These are phyloP conservation scores for Neurospora crassa DNA, from an alignment of 2,329 filamentous ascomycete species.

Conservation along the genomic window DNA sequence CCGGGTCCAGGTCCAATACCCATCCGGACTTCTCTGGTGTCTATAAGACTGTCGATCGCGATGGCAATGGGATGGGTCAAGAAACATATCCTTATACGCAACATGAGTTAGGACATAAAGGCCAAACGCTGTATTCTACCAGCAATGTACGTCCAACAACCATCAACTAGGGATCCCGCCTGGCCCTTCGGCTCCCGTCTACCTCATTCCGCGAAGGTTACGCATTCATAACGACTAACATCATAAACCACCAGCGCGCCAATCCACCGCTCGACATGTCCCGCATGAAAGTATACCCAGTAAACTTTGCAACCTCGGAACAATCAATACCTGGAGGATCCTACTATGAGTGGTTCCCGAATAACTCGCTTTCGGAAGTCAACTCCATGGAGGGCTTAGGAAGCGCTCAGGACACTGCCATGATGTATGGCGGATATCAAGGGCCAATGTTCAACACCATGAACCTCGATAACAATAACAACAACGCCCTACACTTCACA, in stretches of 20 bases:
- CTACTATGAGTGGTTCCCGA: neutral
- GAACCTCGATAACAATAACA: neutral
- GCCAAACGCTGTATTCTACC: neutral
- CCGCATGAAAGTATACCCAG: neutral
- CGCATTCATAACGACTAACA: neutral
- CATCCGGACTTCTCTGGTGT: neutral
- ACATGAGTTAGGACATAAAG: neutral
- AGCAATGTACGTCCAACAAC: neutral
- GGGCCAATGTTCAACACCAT: accelerated
- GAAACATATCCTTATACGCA: neutral
- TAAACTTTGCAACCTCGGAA: neutral
- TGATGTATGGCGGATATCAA: neutral
- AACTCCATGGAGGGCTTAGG: neutral
- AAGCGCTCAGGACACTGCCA: accelerated
- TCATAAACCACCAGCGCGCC: neutral
- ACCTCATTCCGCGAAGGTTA: neutral
- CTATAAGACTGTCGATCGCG: neutral
- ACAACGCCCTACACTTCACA: accelerated
- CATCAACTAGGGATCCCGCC: neutral
- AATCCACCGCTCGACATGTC: neutral
- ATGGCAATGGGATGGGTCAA: neutral
- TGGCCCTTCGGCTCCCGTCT: neutral
- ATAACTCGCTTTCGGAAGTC: neutral
- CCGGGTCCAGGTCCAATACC: neutral
- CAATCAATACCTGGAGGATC: accelerated